A percentile compares a stretch with the other conserved stretches of the same genome.
Evolutionary conservation across 2,329 filamentous ascomycete species (phyloP).

Genomic region (Bipolaris gigantea): DNA sequence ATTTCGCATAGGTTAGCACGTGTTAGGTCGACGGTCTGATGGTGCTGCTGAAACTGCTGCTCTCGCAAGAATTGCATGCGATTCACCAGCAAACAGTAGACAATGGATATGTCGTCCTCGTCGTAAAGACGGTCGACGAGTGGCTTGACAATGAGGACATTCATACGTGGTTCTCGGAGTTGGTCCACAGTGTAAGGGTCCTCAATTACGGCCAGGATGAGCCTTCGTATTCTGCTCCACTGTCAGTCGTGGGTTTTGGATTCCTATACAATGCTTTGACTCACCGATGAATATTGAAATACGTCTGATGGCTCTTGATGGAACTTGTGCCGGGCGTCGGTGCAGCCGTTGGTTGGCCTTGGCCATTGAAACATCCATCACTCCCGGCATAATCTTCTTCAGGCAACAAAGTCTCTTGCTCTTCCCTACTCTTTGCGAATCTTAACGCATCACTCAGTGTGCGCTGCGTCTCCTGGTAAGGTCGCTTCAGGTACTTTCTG

Average conservation of each 20-base stretch:
- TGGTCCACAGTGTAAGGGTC: slow-evolving; percentile 73
- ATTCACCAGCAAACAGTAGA: slow-evolving; percentile 84
- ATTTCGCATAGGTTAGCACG: slow-evolving; percentile 78
- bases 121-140: slow-evolving; percentile 83
- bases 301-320: slow-evolving; percentile 68
- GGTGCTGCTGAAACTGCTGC: slow-evolving; percentile 72
- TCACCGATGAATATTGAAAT: slow-evolving; percentile 73
- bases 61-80: slow-evolving; percentile 77
- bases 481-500: slow-evolving; percentile 38
- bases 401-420: slow-evolving; percentile 52
- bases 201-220: slow-evolving; percentile 56
- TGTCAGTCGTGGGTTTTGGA: not conserved
- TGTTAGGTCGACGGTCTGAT: slow-evolving; percentile 79
- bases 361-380: slow-evolving; percentile 50
- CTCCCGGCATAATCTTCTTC: slow-evolving; percentile 51
- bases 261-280: not conserved
- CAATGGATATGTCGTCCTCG: slow-evolving; percentile 76
- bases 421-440: slow-evolving; percentile 49
- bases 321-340: slow-evolving; percentile 52
- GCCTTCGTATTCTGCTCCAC: slow-evolving; percentile 45
- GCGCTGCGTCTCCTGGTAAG: slow-evolving; percentile 36
- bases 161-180: slow-evolving; percentile 78
- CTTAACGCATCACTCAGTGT: slow-evolving; percentile 44
- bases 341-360: slow-evolving; percentile 36
- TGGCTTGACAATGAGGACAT: slow-evolving; percentile 76